Conservation (phyloP, 768 basidiomycete genomes). For the Lactifluus subvellereus region DNA sequence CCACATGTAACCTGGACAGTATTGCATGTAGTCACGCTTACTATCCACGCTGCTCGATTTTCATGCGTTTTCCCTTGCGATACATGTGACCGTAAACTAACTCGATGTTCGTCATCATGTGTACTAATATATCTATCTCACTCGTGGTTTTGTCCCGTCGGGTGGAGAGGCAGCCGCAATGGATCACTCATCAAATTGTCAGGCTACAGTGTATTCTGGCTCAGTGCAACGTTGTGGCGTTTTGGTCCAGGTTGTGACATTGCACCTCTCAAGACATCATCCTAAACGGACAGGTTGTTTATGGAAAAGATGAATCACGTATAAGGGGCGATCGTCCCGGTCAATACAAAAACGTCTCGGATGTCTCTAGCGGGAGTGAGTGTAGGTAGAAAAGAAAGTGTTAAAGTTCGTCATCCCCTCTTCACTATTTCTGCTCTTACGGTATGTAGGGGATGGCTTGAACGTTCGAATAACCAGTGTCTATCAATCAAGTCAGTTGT, state of each 20-base stretch:
- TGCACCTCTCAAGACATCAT: background rate
- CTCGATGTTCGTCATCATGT: background rate
- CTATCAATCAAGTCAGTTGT: background rate
- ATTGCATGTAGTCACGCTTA: background rate
- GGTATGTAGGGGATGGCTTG: background rate
- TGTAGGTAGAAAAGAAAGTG: background rate
- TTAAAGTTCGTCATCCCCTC: background rate
- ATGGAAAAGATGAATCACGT: background rate
- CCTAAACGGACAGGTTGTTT: background rate
- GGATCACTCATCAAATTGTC: too few species aligned
- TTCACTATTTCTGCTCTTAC: background rate
- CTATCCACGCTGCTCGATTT: background rate
- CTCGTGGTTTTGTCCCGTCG: too few species aligned
- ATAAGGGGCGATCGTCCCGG: background rate
- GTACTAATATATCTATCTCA: background rate
- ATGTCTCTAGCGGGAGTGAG: background rate
- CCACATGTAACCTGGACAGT: background rate
- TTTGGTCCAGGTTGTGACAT: too few species aligned
- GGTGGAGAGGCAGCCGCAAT: too few species aligned
- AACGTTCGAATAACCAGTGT: too few species aligned
- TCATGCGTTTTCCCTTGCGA: background rate
- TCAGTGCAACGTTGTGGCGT: background rate
- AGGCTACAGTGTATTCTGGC: background rate
- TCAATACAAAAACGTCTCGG: background rate
- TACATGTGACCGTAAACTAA: background rate